Evolutionary conservation across 805 yeast species (phyloP).

Genomic region (Candida adriatica): DNA sequence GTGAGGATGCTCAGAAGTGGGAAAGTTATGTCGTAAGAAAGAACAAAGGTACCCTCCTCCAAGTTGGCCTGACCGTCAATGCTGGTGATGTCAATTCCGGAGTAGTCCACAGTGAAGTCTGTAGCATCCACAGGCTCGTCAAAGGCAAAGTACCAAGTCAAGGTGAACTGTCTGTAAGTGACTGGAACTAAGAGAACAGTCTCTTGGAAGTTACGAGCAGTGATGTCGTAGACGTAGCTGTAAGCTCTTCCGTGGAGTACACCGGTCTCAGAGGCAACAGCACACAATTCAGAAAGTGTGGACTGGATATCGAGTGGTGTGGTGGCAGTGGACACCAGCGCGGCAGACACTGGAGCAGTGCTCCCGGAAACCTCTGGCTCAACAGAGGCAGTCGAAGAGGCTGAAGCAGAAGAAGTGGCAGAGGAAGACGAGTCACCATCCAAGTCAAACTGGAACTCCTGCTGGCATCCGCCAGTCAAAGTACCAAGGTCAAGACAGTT

Average conservation of each 20-base stretch:
- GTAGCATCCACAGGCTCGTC: constrained; percentile 8
- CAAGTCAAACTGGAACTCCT: too few species aligned
- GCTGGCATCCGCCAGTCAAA: too few species aligned
- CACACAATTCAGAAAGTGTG: constrained; percentile 4
- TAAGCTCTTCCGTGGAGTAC: constrained; percentile 6
- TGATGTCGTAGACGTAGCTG: constrained; percentile 4
- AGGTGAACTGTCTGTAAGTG: constrained; percentile 6
- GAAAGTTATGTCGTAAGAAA: constrained; percentile 6
- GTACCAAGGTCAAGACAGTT: too few species aligned
- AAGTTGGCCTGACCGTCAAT: constrained; percentile 12
- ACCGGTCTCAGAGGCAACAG: constrained; percentile 2
- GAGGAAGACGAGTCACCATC: too few species aligned
- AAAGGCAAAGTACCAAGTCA: constrained; percentile 17
- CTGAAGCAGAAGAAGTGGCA: too few species aligned
- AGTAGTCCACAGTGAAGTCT: constrained; percentile 6
- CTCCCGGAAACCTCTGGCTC: too few species aligned
- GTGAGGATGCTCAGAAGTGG: constrained; percentile 1
- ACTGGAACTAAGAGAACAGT: constrained; percentile 1
- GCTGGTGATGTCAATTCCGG: constrained; percentile 5
- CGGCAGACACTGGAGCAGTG: too few species aligned
- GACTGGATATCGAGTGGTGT: too few species aligned
- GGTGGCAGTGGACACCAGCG: too few species aligned
- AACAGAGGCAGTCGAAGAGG: too few species aligned
- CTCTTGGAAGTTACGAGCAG: constrained; percentile 3
- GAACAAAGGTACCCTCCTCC: constrained; percentile 12